Evolutionary conservation across 306 rosid species (phyloP), one percentile per base, ranked within the genome.

Genomic region (Vigna trinervia): DNA sequence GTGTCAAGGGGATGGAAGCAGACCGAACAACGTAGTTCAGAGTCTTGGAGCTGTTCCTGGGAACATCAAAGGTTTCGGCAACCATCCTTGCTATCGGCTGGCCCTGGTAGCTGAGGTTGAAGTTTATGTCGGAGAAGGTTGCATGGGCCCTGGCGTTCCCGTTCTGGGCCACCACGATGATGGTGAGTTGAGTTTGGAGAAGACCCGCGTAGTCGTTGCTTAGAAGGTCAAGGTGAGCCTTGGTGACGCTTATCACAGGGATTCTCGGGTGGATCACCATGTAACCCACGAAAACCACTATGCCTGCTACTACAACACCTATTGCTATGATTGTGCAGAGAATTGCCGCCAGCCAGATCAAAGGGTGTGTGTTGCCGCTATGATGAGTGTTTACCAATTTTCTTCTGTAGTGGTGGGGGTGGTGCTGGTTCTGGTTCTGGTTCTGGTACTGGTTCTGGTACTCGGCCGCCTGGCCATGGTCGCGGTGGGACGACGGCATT

Each of bases 101-200:
- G 1, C 88, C 92, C 39, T 81, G 78, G 84, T 84, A 92, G 80
- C 91, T 84, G 1, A 92, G 77, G 0, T 52, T 57, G 75, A 92
- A 88, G 10, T 59, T 64, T 0, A 88, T 78, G 15, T 89, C 88
- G 3, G 92, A 87, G 71, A 90, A 95, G 0, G 88, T 84, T 1
- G 98, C 89, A 23, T 92, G 96, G 0, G 96, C 98, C 72, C 72
- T 86, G 2, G 79, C 71, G 68, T 95, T 95, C 3, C 90, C 97
- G 32, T 95, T 95, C 69, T 91, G 88, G 0, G 97, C 97, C 74
- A 71, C 62, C 8, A 95, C 78, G 1, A 32, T 1, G 15, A 95
- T 79, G 23, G 26, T 74, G 28, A 95, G 20, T 28, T 87, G 88
- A 13, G 88, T 77, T 20, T 90, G 90, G 0, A 95, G 87, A 12